Evolutionary conservation across 306 rosid genomes (phyloP).

Genomic region (Hippophae rhamnoides): DNA sequence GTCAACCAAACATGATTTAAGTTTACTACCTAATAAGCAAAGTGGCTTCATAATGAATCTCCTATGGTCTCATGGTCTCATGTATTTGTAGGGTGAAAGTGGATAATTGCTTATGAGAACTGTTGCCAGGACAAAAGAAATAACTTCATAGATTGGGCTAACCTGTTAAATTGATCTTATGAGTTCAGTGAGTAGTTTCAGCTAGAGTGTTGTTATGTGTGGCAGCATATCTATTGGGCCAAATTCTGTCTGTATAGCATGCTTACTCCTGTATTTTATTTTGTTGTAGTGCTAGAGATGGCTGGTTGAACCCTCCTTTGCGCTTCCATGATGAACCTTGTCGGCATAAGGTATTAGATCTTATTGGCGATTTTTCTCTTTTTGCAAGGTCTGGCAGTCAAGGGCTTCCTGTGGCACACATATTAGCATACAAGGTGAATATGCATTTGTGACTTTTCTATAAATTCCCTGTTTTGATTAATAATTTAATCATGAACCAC

Average conservation of each 20-base stretch:
- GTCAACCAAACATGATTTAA: not conserved
- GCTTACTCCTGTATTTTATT: constrained; percentile 11
- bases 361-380: constrained; percentile 83
- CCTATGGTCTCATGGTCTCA: too few species aligned
- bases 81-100: too few species aligned
- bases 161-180: too few species aligned
- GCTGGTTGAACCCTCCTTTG: constrained; percentile 90
- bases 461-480: not conserved
- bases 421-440: constrained; percentile 65
- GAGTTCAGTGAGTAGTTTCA: not conserved
- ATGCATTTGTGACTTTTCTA: not conserved
- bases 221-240: constrained; percentile 4
- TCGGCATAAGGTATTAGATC: constrained; percentile 84
- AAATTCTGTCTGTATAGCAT: not conserved
- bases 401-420: constrained; percentile 88
- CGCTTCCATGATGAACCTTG: constrained; percentile 79
- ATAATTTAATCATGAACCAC: not conserved
- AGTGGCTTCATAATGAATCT: not conserved
- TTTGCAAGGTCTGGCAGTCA: constrained; percentile 68
- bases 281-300: constrained; percentile 46
- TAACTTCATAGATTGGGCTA: too few species aligned
- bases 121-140: too few species aligned
- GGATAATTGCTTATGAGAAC: too few species aligned
- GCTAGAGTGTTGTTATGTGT: not conserved
- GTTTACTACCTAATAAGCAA: not conserved